Evolutionary conservation across 164 flowering plant genomes (phyloP).

Genomic region (Santalum album): DNA sequence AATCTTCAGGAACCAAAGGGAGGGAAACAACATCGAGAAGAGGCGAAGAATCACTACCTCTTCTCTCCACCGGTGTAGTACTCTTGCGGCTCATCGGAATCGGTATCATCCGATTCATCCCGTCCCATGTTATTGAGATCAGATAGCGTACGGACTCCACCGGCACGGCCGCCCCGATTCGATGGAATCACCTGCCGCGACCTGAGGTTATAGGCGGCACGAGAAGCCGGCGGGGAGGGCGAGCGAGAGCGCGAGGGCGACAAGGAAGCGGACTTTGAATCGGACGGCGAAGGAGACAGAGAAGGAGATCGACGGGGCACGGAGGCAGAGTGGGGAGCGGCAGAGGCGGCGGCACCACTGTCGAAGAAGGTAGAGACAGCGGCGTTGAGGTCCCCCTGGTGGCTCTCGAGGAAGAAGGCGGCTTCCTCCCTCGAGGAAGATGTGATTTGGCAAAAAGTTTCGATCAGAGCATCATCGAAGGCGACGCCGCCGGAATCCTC

Average conservation of each 20-base stretch:
- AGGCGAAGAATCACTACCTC: constrained; percentile 21
- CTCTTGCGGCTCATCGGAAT: constrained; percentile 39
- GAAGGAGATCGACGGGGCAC: constrained; percentile 17
- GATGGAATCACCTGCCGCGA: constrained; percentile 4
- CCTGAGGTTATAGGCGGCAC: constrained; percentile 26
- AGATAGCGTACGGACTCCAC: constrained; percentile 36
- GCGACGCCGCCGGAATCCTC: too few relatives aligned
- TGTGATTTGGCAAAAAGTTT: constrained; percentile 42
- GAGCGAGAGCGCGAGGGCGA: constrained; percentile 27
- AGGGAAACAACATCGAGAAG: background rate
- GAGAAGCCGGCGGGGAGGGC: constrained; percentile 26
- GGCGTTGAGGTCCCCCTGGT: constrained; percentile 52
- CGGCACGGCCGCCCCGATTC: constrained; percentile 11
- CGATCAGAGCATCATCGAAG: constrained; percentile 14
- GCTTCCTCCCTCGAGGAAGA: constrained; percentile 38
- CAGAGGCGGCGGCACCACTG: constrained; percentile 7
- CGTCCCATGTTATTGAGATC: constrained; percentile 36
- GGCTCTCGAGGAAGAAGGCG: constrained; percentile 47
- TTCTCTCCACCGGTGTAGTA: constrained; percentile 53
- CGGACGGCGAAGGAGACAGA: constrained; percentile 19
- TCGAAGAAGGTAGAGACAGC: constrained; percentile 62
- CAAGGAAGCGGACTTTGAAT: constrained; percentile 15
- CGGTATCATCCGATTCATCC: constrained; percentile 22
- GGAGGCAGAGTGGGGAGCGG: constrained; percentile 8
- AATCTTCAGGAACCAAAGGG: constrained; percentile 5